These are phyloP conservation scores for Wickerhamomyces silvicola DNA, from an alignment of 805 yeast genomes.

Conservation along the genomic window DNA sequence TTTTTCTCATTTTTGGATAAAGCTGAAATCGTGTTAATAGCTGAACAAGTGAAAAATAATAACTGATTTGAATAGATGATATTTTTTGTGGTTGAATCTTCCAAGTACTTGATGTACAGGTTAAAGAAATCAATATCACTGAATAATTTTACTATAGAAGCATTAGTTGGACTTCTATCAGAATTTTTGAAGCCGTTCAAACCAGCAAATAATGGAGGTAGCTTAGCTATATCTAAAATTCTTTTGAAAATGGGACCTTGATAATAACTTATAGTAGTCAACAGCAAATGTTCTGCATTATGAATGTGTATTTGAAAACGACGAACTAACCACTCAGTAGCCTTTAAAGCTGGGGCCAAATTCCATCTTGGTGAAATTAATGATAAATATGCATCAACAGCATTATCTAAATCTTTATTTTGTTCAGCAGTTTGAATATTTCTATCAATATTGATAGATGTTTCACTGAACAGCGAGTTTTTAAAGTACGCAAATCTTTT, in stretches of 20 bases:
- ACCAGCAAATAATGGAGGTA: conserved; percentile 80
- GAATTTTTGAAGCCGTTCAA: conserved; percentile 59
- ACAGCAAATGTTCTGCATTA: conserved; percentile 64
- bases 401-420: conserved; percentile 63
- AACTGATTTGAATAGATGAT: conserved; percentile 63
- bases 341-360: conserved; percentile 67
- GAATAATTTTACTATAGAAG: conserved; percentile 66
- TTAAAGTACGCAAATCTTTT: conserved; percentile 67
- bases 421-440: conserved; percentile 76
- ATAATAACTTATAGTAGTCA: conserved; percentile 78
- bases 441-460: conserved; percentile 76
- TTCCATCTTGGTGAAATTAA: conserved; percentile 73
- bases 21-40: conserved; percentile 62
- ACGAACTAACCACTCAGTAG: conserved; percentile 93
- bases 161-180: conserved; percentile 56
- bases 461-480: conserved; percentile 71
- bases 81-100: conserved; percentile 39
- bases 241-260: conserved; percentile 67
- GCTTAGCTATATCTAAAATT: conserved; percentile 60
- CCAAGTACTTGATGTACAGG: conserved; percentile 51
- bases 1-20: conserved; percentile 34
- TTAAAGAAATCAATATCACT: conserved; percentile 63
- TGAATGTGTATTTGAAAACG: conserved; percentile 80
- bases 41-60: conserved; percentile 70
- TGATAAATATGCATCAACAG: conserved; percentile 67